These are phyloP conservation scores for Ophiobolus disseminans DNA, from an alignment of 2,329 filamentous ascomycete species.

Conservation along the genomic window DNA sequence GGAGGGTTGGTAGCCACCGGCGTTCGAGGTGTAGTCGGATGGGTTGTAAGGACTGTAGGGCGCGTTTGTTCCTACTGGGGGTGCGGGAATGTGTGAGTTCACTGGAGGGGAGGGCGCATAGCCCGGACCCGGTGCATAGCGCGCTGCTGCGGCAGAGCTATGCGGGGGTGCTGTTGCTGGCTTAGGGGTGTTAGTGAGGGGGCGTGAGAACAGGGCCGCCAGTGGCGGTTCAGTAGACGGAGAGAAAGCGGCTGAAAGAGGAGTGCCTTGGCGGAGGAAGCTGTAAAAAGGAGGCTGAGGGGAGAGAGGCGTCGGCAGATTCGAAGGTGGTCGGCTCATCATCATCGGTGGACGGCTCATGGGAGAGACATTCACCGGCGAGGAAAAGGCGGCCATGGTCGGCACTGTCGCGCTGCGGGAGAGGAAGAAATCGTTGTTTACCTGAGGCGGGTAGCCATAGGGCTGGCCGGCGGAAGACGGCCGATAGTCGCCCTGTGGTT, in stretches of 20 bases:
- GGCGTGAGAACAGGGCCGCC: constrained; percentile 39
- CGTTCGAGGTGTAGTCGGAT: constrained; percentile 34
- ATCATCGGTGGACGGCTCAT: constrained; percentile 27
- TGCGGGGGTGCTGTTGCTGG: constrained; percentile 17
- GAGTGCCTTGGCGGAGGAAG: constrained; percentile 36
- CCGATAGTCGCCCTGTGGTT: constrained; percentile 29
- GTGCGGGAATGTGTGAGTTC: constrained; percentile 30
- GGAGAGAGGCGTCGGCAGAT: constrained; percentile 20
- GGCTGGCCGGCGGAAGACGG: constrained; percentile 33
- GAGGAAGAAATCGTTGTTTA: constrained; percentile 47
- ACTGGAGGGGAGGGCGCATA: constrained; percentile 41
- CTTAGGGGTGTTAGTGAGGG: constrained; percentile 45
- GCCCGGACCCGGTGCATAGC: constrained; percentile 41
- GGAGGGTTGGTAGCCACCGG: constrained; percentile 30
- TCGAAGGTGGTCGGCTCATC: constrained; percentile 30
- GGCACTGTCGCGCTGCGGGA: constrained; percentile 38
- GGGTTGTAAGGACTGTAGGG: constrained; percentile 42
- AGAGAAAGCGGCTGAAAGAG: constrained; percentile 38
- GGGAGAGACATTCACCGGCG: constrained; percentile 18
- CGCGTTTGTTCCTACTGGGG: constrained; percentile 28
- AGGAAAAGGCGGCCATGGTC: constrained; percentile 27
- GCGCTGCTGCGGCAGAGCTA: constrained; percentile 31
- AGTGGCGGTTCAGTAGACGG: constrained; percentile 48
- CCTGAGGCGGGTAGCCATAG: constrained; percentile 43
- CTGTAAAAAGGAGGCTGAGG: constrained; percentile 24